Conservation (phyloP, 495 filamentous ascomycete species). For the Chaetomium fimeti region DNA sequence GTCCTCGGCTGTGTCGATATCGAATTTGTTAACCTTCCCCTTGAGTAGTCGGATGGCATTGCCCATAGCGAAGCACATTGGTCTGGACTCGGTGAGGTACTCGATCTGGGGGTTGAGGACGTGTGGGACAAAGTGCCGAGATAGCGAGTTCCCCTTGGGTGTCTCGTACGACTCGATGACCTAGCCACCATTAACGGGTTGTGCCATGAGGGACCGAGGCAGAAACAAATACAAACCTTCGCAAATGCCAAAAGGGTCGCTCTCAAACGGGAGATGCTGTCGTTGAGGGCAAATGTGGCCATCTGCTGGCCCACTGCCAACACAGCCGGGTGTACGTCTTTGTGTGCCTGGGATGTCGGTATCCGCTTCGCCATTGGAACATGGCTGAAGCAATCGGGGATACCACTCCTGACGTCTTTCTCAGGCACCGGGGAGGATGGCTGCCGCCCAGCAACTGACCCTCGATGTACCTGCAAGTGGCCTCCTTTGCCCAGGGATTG, state of each 20-base stretch:
- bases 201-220: not conserved
- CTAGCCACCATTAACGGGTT: constrained; percentile 42
- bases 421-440: constrained; percentile 50
- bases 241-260: constrained; percentile 88
- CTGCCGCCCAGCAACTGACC: constrained; percentile 37
- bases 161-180: constrained; percentile 91
- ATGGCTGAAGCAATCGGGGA: constrained; percentile 75
- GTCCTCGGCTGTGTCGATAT: constrained; percentile 74
- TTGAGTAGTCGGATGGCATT: constrained; percentile 95
- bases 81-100: constrained; percentile 86
- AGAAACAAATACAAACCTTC: constrained; percentile 54
- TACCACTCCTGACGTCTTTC: constrained; percentile 46
- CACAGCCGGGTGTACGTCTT: constrained; percentile 88
- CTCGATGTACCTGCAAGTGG: constrained; percentile 34
- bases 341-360: constrained; percentile 69
- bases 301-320: constrained; percentile 85
- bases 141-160: constrained; percentile 74
- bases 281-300: constrained; percentile 82
- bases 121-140: constrained; percentile 89
- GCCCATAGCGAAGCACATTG: constrained; percentile 89
- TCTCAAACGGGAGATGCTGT: constrained; percentile 84
- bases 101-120: constrained; percentile 91
- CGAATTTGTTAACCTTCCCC: constrained; percentile 78
- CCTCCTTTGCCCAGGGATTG: constrained; percentile 35
- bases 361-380: constrained; percentile 75